Base-by-base conservation (phyloP, 1,139 yeast species). In the Lodderomyces jiufengensis region DNA sequence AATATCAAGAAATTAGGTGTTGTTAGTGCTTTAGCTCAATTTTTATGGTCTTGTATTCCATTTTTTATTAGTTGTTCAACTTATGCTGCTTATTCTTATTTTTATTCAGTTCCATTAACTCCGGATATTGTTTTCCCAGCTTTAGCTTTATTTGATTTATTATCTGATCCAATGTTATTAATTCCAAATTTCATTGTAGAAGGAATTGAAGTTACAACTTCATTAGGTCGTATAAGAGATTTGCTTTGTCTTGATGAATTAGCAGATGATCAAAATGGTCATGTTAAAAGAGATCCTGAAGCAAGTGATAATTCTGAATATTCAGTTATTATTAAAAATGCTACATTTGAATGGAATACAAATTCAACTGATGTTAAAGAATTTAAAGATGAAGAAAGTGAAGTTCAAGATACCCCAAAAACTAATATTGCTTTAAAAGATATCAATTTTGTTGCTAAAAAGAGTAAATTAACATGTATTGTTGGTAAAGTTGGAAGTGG, bases 401-500 rank as follows among this genome's bases (percentile, higher is more conserved):
- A 50, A 6, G 50, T 62, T n/a, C 38, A 56, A 30, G 36, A 26
- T n/a, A 34, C 28, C 10, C 29, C 24, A 22, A 21, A 35, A 7
- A 35, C 32, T 13, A 50, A 50, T 28, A 36, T 66, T 31, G 87
- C 86, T 0, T 62, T 84, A 33, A 56, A 59, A 28, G 57, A 76
- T 42, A 63, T 83, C 27, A 52, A 67, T 40, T 77, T 82, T 41
- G 47, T 51, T 5, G 84, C 84, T 1, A 60, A 53, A 12, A 73
- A 71, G 43, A 83, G 86, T 9, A 71, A 73, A 34, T 61, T 85
- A 32, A 70, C 81, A 2, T 82, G 94, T 57, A 63, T 85, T 34
- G 80, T 83, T 27, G 95, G 95, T n/a, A 69, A 73, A 45, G 92
- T 84, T 23, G 95, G 95, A 3, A 55, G 85, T 14, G 49, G 49